A percentile compares a stretch with the other conserved stretches of the same genome.
phyloP scores from a whole-genome alignment of 2,329 filamentous ascomycete species.

The Westerdykella aurantiaca region DNA sequence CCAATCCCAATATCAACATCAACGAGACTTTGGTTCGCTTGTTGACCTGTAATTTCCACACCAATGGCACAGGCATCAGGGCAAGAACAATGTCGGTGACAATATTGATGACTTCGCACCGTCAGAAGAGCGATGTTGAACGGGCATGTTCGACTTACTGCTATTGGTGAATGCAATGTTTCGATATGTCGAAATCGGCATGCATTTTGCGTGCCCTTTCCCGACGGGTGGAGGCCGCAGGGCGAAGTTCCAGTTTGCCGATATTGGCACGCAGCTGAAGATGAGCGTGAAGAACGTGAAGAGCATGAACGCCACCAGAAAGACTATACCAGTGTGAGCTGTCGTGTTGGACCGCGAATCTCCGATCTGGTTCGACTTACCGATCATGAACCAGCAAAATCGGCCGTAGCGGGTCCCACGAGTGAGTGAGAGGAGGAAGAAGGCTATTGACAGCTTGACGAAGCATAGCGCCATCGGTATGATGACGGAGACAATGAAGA shows the following conservation, averaged over 20 bases:
- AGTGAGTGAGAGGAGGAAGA: conserved; percentile 42
- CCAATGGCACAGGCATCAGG: conserved; percentile 41
- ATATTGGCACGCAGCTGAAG: conserved; percentile 29
- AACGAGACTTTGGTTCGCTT: conserved; percentile 45
- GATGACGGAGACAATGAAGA: conserved; percentile 41
- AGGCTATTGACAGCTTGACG: conserved; percentile 43
- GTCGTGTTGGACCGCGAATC: background rate
- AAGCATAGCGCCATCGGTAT: conserved; percentile 30
- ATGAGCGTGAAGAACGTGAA: conserved; percentile 37
- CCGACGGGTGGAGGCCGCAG: conserved; percentile 16
- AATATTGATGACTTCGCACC: conserved; percentile 39
- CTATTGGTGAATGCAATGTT: conserved; percentile 46
- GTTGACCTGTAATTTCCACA: conserved; percentile 42
- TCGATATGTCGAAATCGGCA: conserved; percentile 38
- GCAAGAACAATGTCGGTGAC: conserved; percentile 46
- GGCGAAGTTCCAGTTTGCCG: conserved; percentile 40
- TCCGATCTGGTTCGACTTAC: conserved; percentile 22
- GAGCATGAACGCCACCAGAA: conserved; percentile 32
- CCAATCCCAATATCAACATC: conserved; percentile 37
- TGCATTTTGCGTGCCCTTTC: conserved; percentile 16
- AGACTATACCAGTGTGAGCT: background rate
- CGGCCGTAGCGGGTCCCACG: conserved; percentile 31
- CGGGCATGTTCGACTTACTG: conserved; percentile 12
- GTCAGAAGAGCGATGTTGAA: background rate
- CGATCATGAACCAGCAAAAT: conserved; percentile 38